Conservation (phyloP, 371 early-diverging fungal species). For the Lichtheimia ramosa region DNA sequence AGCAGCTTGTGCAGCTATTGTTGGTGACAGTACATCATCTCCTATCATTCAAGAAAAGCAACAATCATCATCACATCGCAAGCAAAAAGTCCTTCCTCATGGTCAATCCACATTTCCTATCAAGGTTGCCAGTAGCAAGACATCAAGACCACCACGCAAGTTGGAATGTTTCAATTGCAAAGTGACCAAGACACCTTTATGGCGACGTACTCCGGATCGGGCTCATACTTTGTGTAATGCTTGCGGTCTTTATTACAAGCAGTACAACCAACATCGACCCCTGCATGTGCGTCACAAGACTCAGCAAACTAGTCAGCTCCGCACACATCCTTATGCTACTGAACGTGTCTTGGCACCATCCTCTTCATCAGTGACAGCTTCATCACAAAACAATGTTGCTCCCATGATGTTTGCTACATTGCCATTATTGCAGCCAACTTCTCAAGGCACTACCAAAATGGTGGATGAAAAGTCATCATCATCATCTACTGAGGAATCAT, state of each 20-base stretch:
- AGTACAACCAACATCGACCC: conserved; percentile 72
- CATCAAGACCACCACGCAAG: conserved; percentile 48
- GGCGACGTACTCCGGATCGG: conserved; percentile 79
- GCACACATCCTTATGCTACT: conserved; percentile 18
- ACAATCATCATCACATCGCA: not conserved
- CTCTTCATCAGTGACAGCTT: conserved; percentile 1
- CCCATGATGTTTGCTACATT: conserved; percentile 15
- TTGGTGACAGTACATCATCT: not conserved
- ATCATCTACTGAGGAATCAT: not conserved
- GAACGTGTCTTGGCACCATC: conserved; percentile 16
- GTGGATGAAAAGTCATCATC: conserved; percentile 4
- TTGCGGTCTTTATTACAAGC: conserved; percentile 82
- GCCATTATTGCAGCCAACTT: conserved; percentile 11
- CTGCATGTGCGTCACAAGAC: conserved; percentile 60
- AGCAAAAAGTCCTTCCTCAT: conserved; percentile 15
- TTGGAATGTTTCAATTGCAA: conserved; percentile 80
- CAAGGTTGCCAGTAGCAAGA: conserved; percentile 21
- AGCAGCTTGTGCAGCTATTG: not conserved
- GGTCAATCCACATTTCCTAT: conserved; percentile 22
- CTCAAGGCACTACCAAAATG: not conserved
- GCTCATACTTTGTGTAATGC: conserved; percentile 83
- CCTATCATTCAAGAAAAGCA: conserved; percentile 2
- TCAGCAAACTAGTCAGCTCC: conserved; percentile 16
- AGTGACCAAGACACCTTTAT: conserved; percentile 77
- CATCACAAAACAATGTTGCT: conserved; percentile 5